A percentile compares a stretch with the other conserved stretches of the same genome.
phyloP scores from a whole-genome alignment of 2,329 filamentous ascomycete species.

The Epichloe gansuensis region DNA sequence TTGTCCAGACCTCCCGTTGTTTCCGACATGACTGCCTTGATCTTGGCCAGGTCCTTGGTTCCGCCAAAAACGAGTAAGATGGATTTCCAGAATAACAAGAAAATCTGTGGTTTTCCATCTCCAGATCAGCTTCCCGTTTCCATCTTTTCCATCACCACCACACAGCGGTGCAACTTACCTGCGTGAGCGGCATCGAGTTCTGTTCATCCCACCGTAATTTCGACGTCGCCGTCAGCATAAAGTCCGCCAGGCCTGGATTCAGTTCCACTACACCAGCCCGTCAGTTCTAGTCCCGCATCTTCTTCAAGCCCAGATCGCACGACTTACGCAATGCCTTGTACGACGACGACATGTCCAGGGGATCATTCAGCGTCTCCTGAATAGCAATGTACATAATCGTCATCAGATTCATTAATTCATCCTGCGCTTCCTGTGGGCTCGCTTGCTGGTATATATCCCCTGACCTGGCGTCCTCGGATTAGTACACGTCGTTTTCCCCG shows the following conservation, averaged over 20 bases:
- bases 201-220: constrained; percentile 63
- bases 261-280: constrained; percentile 32
- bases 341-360: constrained; percentile 32
- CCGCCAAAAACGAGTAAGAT: constrained; percentile 78
- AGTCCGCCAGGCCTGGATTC: constrained; percentile 56
- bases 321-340: constrained; percentile 38
- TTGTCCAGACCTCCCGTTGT: constrained; percentile 47
- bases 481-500: background rate
- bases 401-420: constrained; percentile 50
- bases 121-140: constrained; percentile 10
- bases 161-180: constrained; percentile 28
- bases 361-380: constrained; percentile 41
- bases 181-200: constrained; percentile 45
- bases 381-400: constrained; percentile 49
- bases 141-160: background rate
- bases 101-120: constrained; percentile 35
- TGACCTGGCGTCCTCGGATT: constrained; percentile 23
- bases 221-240: constrained; percentile 56
- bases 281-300: background rate
- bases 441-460: constrained; percentile 32
- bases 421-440: constrained; percentile 38
- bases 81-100: constrained; percentile 85
- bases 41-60: constrained; percentile 54
- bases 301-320: background rate
- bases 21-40: constrained; percentile 61